Base-by-base conservation (phyloP, 139 green algal genomes). In the Auxenochlorella pyrenoidosa region DNA sequence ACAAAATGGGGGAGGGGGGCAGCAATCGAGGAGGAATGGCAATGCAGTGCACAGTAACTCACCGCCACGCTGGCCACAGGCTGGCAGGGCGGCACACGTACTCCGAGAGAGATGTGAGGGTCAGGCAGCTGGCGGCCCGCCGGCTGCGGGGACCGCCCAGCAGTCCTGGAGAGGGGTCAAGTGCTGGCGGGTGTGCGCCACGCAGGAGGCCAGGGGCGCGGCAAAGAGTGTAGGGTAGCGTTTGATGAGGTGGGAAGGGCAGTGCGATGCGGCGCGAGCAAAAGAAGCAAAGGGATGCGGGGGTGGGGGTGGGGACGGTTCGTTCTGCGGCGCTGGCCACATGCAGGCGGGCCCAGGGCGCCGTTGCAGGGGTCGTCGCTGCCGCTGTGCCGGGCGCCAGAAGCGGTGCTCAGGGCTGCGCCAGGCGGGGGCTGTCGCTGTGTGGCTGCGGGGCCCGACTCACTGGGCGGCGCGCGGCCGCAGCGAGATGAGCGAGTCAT, bases 401-500 rank as follows among this genome's bases (percentile, higher is more conserved):
- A 44, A 44, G 34, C 30, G 70, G 4, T 43, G 70, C 43, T 76
- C 28, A n/a, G 68, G 68, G 26, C 19, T 40, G 68, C 16, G 16
- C 10, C 68, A 16, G n/a, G n/a, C 68, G 26, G 15, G 32, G 4
- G 32, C 68, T 43, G 68, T 4, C 68, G 36, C 16, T 43, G 68
- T 43, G 5, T 12, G 8, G 65, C 65, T 13, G 65, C 24, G 30
- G 65, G 6, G 65, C 54, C 15, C 54, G 2, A 4, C 75, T 83
- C 78, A 83, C 78, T 83, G 78, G 21, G 32, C 54, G 54, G 54
- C 32, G 51, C 44, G 76, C 1, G 34, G 22, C 75, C 84, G 84
- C 41, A 34, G 84, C 30, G 80, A 88, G 86, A 98, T 93, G 76
- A 97, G 85, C 15, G 92, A 92, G 90, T 97, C 94, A 18, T 88